These are phyloP conservation scores for Taphrina populina DNA, from an alignment of 1,139 yeast species.

Conservation along the genomic window DNA sequence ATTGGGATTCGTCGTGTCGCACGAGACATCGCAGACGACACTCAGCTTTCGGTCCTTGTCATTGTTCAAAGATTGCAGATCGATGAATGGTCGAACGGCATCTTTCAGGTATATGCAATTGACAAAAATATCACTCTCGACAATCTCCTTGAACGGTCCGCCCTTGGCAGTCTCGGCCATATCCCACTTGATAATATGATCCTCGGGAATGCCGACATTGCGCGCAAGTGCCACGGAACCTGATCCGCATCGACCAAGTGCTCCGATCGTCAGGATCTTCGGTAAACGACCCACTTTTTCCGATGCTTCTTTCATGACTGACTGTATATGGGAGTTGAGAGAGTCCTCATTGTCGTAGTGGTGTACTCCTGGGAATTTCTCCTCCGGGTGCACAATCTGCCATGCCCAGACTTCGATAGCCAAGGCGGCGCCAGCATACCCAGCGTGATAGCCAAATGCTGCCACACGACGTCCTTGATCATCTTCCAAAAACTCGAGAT, in stretches of 20 bases:
- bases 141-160: conserved; percentile 94
- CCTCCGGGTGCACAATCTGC: conserved; percentile 72
- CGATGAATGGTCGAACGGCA: conserved; percentile 90
- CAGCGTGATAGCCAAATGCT: conserved; percentile 97
- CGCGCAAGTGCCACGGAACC: conserved; percentile 86
- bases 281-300: conserved; percentile 38
- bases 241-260: conserved; percentile 98
- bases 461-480: conserved; percentile 98
- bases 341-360: conserved; percentile 81
- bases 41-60: conserved; percentile 78
- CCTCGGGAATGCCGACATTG: conserved; percentile 85
- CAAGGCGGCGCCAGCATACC: conserved; percentile 97
- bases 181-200: conserved; percentile 87
- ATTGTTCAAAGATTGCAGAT: conserved; percentile 51
- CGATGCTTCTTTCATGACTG: conserved; percentile 60
- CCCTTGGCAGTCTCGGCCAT: conserved; percentile 94
- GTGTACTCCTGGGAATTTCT: conserved; percentile 62
- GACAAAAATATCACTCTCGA: conserved; percentile 80
- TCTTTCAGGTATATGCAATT: conserved; percentile 92
- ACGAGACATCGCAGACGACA: conserved; percentile 94
- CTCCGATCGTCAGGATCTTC: conserved; percentile 73
- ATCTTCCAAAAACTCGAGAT: conserved; percentile 88
- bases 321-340: conserved; percentile 67
- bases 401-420: conserved; percentile 94
- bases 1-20: conserved; percentile 97